Base-by-base conservation (phyloP, 768 basidiomycete species). In the Myochromella boudieri region DNA sequence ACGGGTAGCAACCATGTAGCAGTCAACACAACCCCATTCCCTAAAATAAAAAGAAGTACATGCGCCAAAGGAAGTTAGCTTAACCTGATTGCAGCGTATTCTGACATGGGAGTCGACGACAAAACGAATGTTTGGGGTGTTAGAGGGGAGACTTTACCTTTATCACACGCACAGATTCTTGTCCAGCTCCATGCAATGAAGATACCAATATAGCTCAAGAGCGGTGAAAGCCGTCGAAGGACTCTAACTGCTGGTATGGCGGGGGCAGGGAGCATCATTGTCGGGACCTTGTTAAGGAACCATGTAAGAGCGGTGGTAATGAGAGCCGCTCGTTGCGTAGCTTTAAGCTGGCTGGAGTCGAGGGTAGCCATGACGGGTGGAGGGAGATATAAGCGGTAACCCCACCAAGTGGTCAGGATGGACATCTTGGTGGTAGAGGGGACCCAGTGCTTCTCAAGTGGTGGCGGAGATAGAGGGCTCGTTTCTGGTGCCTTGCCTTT, bases 1-100 rank as follows among this genome's bases (percentile, higher is more conserved):
- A 91, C 77, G 14, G 89, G 87, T 15, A 91, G 67, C 34, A 91
- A 63, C 90, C 90, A 92, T 11, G 89, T 88, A 25, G 90, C 90
- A 7, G 83, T 86, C 51, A 92, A 64, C 37, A 86, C 81, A n/a
- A 91, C 84, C 1, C 90, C 90, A 52, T 86, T 70, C 0, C 88
- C 88, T 87, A 48, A 33, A 55, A 5, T 28, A 9, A 37, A n/a
- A 26, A 10, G 20, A 39, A 36, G 28, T 48, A 47, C 29, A 27
- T 17, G 34, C 17, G 40, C 29, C 17, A 54, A 22, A 56, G 53
- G 33, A 6, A n/a, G n/a, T 6, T 14, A 34, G 5, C 14, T n/a
- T n/a, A n/a, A n/a, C n/a, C n/a, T n/a, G n/a, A n/a, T n/a, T n/a
- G n/a, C n/a, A n/a, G n/a, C n/a, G n/a, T n/a, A n/a, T n/a, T n/a